Evolutionary conservation across 108 stramenopile genomes (phyloP), one percentile per base, ranked within the genome.

Genomic region (Aurantiochytrium sp.): DNA sequence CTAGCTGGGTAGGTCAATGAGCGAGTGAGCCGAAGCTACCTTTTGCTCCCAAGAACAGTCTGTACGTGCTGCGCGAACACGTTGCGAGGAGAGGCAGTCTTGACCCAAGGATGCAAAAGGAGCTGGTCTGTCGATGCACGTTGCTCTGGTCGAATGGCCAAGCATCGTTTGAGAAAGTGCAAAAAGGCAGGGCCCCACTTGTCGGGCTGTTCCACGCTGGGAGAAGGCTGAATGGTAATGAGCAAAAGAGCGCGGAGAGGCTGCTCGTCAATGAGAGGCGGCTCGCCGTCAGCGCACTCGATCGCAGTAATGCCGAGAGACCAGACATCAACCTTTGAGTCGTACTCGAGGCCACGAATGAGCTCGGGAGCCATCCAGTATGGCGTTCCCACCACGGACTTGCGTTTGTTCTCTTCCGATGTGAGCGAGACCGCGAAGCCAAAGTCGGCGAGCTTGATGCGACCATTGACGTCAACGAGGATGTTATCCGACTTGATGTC

Each of bases 341-440:
- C 94, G 92, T 94, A 95, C 59, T 92, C 91, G 25, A 90, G 72
- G 18, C 93, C 93, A 83, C 90, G 91, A 44, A 95, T 94, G 28
- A 95, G 89, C 72, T 95, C 95, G 14, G 95, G 95, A 0, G 94
- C 94, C 95, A 95, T 95, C 95, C 95, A 95, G 51, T 93, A 94
- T 21, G 93, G 94, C 87, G 95, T 95, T 19, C 95, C 95, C 55
- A 94, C 94, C 5, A 94, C 94, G n/a, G 92, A 91, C 3, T 60
- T 93, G 44, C 94, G 91, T 58, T 93, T 94, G 47, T 58, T 83
- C 60, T 92, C 64, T 64, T 94, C 94, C 87, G 58, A 45, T 6
- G 94, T 94, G 58, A 95, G 87, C 18, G 64, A 90, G 5, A 91
- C 91, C 4, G 95, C 95, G 59, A 95, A 95, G 10, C 95, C 95